Evolutionary conservation across 768 basidiomycete genomes (phyloP).

Genomic region (Hysterangium stoloniferum): DNA sequence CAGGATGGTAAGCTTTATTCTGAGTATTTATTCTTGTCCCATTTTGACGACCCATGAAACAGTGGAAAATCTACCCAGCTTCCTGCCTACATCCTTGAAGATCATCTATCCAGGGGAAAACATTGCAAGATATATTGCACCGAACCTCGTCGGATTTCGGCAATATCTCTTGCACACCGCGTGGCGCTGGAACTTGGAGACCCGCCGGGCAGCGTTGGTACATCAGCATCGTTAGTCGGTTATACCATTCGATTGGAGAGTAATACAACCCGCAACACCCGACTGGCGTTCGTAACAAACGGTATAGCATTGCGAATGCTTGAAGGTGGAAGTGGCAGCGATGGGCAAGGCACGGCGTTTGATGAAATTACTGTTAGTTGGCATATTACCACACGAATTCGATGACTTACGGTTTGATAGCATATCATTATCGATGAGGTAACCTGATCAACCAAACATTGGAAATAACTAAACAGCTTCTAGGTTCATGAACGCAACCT

Average conservation of each 20-base stretch:
- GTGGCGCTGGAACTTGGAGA: conserved; percentile 94
- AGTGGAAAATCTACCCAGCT: conserved; percentile 98
- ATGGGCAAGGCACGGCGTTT: conserved; percentile 70
- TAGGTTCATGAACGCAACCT: conserved; percentile 95
- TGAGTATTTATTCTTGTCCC: conserved; percentile 6
- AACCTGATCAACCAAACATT: no score
- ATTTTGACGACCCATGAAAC: conserved; percentile 11
- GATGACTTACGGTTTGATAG: conserved; percentile 30
- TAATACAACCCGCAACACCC: conserved; percentile 70
- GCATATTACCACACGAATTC: conserved; percentile 3
- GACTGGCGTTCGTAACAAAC: conserved; percentile 80
- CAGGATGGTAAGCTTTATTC: conserved; percentile 48
- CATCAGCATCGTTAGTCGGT: conserved; percentile 72
- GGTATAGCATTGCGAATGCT: conserved; percentile 96
- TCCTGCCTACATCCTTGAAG: conserved; percentile 88
- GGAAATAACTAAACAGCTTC: no score
- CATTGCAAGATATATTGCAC: conserved; percentile 91
- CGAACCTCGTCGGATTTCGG: conserved; percentile 92
- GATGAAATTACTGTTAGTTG: conserved; percentile 85
- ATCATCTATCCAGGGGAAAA: conserved; percentile 71
- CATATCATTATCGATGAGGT: conserved; percentile 96
- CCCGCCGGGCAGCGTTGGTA: conserved; percentile 67
- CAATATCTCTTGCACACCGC: conserved; percentile 90
- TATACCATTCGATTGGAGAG: conserved; percentile 93
- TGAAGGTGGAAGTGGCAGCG: conserved; percentile 70